Evolutionary conservation across 2,329 filamentous ascomycete species (phyloP).

Genomic region (Phoma herbarum): DNA sequence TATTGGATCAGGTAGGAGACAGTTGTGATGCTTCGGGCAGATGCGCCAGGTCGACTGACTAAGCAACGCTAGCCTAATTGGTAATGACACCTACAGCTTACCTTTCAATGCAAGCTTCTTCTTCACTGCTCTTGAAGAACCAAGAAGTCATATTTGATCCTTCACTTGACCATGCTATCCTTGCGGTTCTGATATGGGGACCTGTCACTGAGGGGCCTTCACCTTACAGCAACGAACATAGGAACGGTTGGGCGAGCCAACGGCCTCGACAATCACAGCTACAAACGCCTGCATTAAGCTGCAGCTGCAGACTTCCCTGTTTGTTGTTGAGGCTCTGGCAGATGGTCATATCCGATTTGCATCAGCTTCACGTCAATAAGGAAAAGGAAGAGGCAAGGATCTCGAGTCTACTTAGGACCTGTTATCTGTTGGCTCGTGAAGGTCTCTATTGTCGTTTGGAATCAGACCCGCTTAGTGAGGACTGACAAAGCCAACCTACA

Average conservation of each 20-base stretch:
- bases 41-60: conserved; percentile 14
- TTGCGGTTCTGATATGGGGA: not conserved
- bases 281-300: too few species aligned
- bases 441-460: not conserved
- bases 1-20: conserved; percentile 11
- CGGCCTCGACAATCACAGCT: not conserved
- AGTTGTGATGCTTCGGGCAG: conserved; percentile 17
- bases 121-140: not conserved
- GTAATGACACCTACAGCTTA: not conserved
- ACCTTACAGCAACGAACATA: not conserved
- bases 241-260: not conserved
- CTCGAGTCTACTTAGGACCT: not conserved
- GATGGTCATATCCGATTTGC: not conserved
- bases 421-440: not conserved
- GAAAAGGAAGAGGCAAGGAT: not conserved
- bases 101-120: not conserved
- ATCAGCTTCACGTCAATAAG: not conserved
- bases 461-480: not conserved
- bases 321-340: not conserved
- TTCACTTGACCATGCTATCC: not conserved
- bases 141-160: not conserved
- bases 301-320: not conserved
- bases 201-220: not conserved
- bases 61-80: conserved; percentile 14
- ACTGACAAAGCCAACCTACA: not conserved